Conservation (phyloP, 768 basidiomycete genomes). For the Lanmaoa rubissima region DNA sequence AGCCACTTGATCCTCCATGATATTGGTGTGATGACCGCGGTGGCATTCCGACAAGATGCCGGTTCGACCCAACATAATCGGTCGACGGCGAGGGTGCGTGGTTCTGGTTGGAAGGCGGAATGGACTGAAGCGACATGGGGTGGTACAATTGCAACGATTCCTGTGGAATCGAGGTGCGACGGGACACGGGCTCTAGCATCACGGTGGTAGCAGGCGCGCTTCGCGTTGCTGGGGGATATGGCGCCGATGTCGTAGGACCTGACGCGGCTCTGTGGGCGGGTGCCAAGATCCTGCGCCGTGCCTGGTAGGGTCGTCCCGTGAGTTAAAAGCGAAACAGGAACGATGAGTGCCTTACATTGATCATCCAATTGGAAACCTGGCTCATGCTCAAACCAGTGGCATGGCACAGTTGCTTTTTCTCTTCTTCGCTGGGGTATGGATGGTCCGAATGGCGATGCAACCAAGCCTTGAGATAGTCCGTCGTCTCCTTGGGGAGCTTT, state of each 20-base stretch:
- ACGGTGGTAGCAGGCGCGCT: constrained; percentile 21
- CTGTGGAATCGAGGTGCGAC: constrained; percentile 66
- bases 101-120: constrained; percentile 30
- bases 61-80: constrained; percentile 43
- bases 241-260: constrained; percentile 75
- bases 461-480: constrained; percentile 88
- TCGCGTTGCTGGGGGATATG: constrained; percentile 54
- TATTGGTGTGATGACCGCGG: constrained; percentile 33
- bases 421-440: constrained; percentile 86
- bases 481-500: constrained; percentile 88
- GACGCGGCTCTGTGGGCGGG: constrained; percentile 75
- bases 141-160: constrained; percentile 75
- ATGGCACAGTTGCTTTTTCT: constrained; percentile 86
- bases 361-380: constrained; percentile 94
- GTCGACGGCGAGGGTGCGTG: constrained; percentile 33
- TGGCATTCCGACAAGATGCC: constrained; percentile 47
- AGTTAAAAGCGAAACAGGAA: constrained; percentile 9
- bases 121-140: constrained; percentile 72
- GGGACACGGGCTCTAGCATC: constrained; percentile 40
- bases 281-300: constrained; percentile 78
- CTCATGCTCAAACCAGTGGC: constrained; percentile 85
- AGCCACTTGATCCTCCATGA: constrained; percentile 17
- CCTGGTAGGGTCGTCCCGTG: constrained; percentile 42
- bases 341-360: constrained; percentile 56
- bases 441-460: constrained; percentile 85